A percentile compares a stretch with the other conserved stretches of the same genome.
phyloP scores from a whole-genome alignment of 139 green algal species.

The Tetradesmus obliquus region DNA sequence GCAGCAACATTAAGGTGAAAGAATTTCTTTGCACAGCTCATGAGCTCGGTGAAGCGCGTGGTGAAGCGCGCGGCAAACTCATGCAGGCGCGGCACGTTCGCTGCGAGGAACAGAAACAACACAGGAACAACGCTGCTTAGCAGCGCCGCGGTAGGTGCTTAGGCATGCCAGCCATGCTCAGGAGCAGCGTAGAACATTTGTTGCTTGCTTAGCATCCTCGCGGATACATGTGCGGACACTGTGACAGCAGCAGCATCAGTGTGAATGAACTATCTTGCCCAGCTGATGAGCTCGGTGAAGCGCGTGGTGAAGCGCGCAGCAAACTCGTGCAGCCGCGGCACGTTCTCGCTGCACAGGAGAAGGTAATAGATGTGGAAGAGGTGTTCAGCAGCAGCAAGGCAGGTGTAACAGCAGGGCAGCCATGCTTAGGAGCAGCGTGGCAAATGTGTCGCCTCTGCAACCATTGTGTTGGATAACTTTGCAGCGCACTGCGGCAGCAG shows the following conservation, averaged over 20 bases:
- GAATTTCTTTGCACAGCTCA: neutral
- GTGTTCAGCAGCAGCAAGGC: neutral
- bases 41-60: constrained; percentile 77
- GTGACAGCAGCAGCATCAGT: too few species aligned
- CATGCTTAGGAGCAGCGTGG: neutral
- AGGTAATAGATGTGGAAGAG: neutral
- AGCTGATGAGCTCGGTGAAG: constrained; percentile 88
- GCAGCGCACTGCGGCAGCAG: too few species aligned
- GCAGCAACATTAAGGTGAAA: too few species aligned
- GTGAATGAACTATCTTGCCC: too few species aligned
- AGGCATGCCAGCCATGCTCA: neutral
- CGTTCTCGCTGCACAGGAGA: constrained; percentile 49
- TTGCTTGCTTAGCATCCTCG: too few species aligned
- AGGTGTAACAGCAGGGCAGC: neutral
- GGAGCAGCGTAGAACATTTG: too few species aligned
- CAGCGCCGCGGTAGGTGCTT: too few species aligned
- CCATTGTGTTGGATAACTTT: too few species aligned
- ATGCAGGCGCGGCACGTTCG: constrained; percentile 65
- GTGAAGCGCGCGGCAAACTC: constrained; percentile 87
- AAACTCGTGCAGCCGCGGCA: constrained; percentile 78
- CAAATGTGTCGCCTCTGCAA: too few species aligned
- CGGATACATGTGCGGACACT: too few species aligned
- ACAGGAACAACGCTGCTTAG: too few species aligned
- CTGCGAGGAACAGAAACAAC: neutral
- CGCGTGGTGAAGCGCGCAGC: constrained; percentile 80